phyloP scores from a whole-genome alignment of 805 yeast genomes.

The Candida succiphila region DNA sequence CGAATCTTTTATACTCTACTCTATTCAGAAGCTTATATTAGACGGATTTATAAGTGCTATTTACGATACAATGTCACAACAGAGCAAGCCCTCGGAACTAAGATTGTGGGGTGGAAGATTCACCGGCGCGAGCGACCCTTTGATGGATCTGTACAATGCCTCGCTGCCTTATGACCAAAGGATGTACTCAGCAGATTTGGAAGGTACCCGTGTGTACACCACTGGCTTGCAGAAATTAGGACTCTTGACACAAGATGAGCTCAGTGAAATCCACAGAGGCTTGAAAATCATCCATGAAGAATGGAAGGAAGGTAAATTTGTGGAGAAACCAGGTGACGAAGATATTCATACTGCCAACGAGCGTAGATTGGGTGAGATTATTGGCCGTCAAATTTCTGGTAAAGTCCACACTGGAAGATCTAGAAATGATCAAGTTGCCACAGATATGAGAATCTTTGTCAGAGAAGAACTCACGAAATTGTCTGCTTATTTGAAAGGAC shows the following conservation, averaged over 20 bases:
- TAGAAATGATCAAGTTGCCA: constrained; percentile 97
- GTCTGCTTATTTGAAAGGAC: constrained; percentile 41
- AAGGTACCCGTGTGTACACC: constrained; percentile 91
- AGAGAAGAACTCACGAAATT: constrained; percentile 67
- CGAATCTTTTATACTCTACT: too few species aligned
- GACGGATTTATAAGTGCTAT: too few species aligned
- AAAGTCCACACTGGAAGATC: constrained; percentile 99
- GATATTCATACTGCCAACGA: constrained; percentile 99
- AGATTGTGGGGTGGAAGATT: constrained; percentile 98
- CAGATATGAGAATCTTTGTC: constrained; percentile 95
- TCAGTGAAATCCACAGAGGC: constrained; percentile 76
- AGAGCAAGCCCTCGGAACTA: constrained; percentile 45
- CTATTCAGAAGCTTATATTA: too few species aligned
- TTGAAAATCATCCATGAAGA: constrained; percentile 61
- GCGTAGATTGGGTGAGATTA: constrained; percentile 92
- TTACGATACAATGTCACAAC: neutral
- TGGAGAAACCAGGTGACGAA: constrained; percentile 83
- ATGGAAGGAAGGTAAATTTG: constrained; percentile 67
- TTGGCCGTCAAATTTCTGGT: constrained; percentile 90
- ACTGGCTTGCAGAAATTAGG: constrained; percentile 75
- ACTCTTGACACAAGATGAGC: constrained; percentile 62
- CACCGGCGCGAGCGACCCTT: constrained; percentile 93
- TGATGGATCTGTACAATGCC: constrained; percentile 96
- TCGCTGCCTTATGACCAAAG: constrained; percentile 91
- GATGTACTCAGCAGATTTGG: constrained; percentile 91